Base-by-base conservation (phyloP, 371 early-diverging fungal species). In the Mucor velutinosus region DNA sequence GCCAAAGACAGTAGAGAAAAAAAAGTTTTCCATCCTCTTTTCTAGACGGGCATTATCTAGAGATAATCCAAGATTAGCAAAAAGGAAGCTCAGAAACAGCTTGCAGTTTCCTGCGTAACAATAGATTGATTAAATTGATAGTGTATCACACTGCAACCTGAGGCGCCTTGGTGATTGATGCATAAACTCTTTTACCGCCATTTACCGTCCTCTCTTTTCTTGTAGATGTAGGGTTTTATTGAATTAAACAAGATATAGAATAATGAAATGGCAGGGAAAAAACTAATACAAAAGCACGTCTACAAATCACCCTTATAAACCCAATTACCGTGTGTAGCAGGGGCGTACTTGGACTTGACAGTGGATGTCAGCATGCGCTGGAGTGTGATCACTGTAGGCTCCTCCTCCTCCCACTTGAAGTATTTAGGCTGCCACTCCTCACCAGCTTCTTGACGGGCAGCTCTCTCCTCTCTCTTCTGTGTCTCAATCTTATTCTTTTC, bases 401-500 rank as follows among this genome's bases (percentile, higher is more conserved):
- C 86, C n/a, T 86, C 80, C 3, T 77, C 73, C 30, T 82, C 74
- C 82, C 85, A 90, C 8, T 69, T 45, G 63, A 90, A 91, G 62
- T 84, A 73, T 27, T 76, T 60, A 3, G 90, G 89, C 47, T 74
- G 76, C 90, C 93, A 93, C 60, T 77, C 76, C 32, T 80, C 73
- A 23, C 77, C 80, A 30, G 75, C 69, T 33, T 86, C 90, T 12
- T 82, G 80, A 21, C 94, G 86, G 41, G 79, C 82, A 62, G 83
- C 84, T 27, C 83, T 83, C 73, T 90, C 71, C 12, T 80, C 83
- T 27, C 93, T 83, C 69, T 93, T 91, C 25, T 83, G 77, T 43
- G 91, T 90, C 67, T 93, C 94, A 51, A 93, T 86, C 56, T 76
- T 87, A 27, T 86, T 76, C 78, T 93, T 93, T 64, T 88, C 86